phyloP scores from a whole-genome alignment of 495 filamentous ascomycete genomes.

The Recurvomyces mirabilis region DNA sequence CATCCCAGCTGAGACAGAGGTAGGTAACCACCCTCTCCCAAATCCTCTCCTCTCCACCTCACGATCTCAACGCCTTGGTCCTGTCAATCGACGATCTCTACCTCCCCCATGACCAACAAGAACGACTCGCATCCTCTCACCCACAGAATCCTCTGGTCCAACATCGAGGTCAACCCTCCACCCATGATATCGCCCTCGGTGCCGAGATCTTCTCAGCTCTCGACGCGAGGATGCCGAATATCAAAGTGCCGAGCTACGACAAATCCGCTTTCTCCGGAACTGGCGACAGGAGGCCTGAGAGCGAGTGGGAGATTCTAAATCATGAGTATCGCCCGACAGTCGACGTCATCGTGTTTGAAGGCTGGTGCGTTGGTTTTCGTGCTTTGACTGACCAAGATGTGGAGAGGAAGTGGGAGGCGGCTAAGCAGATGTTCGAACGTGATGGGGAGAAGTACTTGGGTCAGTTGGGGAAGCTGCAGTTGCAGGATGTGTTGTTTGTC shows the following conservation, averaged over 20 bases:
- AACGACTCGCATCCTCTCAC: constrained; percentile 51
- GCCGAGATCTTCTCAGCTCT: constrained; percentile 52
- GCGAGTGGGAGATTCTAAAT: constrained; percentile 54
- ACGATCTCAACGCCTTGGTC: constrained; percentile 60
- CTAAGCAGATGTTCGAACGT: constrained; percentile 38
- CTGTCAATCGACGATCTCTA: constrained; percentile 91
- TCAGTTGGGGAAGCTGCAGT: constrained; percentile 44
- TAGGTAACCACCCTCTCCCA: constrained; percentile 54
- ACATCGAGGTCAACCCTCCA: constrained; percentile 73
- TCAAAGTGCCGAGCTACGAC: constrained; percentile 66
- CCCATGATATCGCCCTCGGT: constrained; percentile 68
- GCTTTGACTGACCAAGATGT: constrained; percentile 45
- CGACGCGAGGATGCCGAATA: constrained; percentile 36
- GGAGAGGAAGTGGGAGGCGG: constrained; percentile 44
- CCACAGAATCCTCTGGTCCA: constrained; percentile 66
- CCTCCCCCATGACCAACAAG: constrained; percentile 59
- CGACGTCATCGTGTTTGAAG: constrained; percentile 72
- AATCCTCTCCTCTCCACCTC: constrained; percentile 53
- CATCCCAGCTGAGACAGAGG: neutral
- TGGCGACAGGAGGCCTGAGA: constrained; percentile 60
- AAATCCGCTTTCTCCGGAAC: constrained; percentile 67
- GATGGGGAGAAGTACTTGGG: constrained; percentile 34
- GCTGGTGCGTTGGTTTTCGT: constrained; percentile 86
- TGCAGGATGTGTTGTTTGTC: constrained; percentile 60
- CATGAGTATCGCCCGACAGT: constrained; percentile 38